Conservation (phyloP, 2,329 filamentous ascomycete species). For the Cladosporium colombiae region DNA sequence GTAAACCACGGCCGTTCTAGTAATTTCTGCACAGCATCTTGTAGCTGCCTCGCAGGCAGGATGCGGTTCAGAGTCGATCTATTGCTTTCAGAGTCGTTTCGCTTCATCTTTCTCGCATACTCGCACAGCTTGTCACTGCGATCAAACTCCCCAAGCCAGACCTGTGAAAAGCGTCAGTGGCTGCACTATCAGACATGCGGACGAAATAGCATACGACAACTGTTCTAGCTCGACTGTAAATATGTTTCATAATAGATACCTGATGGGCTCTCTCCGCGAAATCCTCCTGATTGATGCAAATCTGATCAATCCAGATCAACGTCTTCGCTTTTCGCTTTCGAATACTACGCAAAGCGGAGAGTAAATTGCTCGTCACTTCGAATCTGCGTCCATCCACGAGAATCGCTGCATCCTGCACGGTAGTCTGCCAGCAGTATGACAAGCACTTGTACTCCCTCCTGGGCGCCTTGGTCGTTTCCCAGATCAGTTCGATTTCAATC, state of each 20-base stretch:
- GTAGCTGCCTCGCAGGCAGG: constrained; percentile 28
- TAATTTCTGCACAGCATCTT: constrained; percentile 33
- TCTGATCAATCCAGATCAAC: constrained; percentile 34
- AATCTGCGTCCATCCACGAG: constrained; percentile 34
- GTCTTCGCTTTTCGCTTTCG: constrained; percentile 31
- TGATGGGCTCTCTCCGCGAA: constrained; percentile 35
- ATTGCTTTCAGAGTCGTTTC: constrained; percentile 24
- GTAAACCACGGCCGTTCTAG: constrained; percentile 34
- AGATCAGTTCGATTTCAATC: constrained; percentile 29
- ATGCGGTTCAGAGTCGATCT: constrained; percentile 26
- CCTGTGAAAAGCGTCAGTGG: constrained; percentile 16
- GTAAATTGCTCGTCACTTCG: constrained; percentile 34
- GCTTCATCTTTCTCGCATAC: constrained; percentile 32
- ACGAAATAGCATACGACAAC: constrained; percentile 2
- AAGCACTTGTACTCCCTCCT: constrained; percentile 29
- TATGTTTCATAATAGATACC: constrained; percentile 40
- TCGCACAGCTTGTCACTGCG: constrained; percentile 32
- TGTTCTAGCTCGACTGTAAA: constrained; percentile 32
- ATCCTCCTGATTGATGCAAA: constrained; percentile 38
- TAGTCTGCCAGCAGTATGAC: constrained; percentile 35
- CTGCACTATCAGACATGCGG: not conserved
- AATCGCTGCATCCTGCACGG: constrained; percentile 28
- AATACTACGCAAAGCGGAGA: constrained; percentile 28
- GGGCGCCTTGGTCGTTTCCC: constrained; percentile 29
- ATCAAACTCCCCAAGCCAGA: constrained; percentile 35